Evolutionary conservation across 345 rosid genomes (phyloP), one percentile per base, ranked within the genome.

Genomic region (Erodium maritimum): DNA sequence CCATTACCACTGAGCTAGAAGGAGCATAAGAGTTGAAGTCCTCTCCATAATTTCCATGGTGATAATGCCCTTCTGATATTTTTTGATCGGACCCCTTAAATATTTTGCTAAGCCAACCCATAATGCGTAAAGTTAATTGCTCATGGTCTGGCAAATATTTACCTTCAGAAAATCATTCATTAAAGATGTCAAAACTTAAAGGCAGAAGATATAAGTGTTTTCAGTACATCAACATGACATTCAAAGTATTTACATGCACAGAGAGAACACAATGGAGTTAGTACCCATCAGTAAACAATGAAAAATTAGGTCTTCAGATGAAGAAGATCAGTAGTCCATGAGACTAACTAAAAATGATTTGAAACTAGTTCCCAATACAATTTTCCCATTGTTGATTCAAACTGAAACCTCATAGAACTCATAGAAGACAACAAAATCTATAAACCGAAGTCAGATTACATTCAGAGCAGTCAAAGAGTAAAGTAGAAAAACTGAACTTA

Each of bases 81-180:
- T 77, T 67, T 60, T 81, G 84, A 71, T 65, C 66, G 56, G 87
- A 79, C 62, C 87, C 90, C 80, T 85, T 86, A 64, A 91, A 86
- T 58, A 84, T 68, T 68, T 88, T 91, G 74, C 73, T 84, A 59
- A 91, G 75, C 98, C 98, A 90, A 67, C 86, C 88, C 97, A 90
- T 90, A 23, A 61, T 25, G 65, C 64, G 45, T 65, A 60, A 55
- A 17, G 71, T 73, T 76, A 84, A 78, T 67, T 67, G 72, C 66
- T 70, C 91, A 78, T 78, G 65, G 58, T 55, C 72, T 60, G 69
- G 54, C 68, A 79, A 66, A 62, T 56, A 59, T 58, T 59, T 60
- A 37, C 73, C 87, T 83, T 70, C 83, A 69, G 52, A 73, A 13
- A 46, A 42, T 14, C 48, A 42, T 42, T 12, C 48, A 42, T 7